These are phyloP conservation scores for Fallopia convolvulus DNA, from an alignment of 148 eudicot species.

Conservation along the genomic window DNA sequence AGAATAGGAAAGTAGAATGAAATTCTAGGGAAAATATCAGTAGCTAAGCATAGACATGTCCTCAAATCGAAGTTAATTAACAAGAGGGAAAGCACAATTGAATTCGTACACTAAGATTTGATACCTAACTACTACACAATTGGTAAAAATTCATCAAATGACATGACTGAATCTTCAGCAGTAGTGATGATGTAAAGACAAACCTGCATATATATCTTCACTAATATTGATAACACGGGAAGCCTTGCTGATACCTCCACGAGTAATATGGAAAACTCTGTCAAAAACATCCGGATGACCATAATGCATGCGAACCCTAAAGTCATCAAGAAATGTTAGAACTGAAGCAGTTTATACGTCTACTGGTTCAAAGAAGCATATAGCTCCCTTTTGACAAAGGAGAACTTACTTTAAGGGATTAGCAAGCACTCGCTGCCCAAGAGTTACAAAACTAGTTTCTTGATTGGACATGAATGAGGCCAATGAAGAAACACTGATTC, in stretches of 20 bases:
- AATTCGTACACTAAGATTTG: background rate
- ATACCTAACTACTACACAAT: background rate
- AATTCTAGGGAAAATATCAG: background rate
- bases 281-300: constrained; percentile 99
- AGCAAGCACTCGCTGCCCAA: constrained; percentile 98
- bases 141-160: background rate
- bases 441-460: constrained; percentile 92
- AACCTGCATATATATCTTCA: constrained; percentile 94
- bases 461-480: constrained; percentile 99
- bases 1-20: background rate
- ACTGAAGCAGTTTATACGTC: background rate
- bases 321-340: constrained; percentile 1
- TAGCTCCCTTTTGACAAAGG: background rate
- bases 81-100: background rate
- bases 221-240: constrained; percentile 98
- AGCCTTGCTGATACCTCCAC: constrained; percentile 99
- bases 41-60: background rate
- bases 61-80: background rate
- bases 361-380: constrained; percentile 1
- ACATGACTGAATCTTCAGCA: background rate
- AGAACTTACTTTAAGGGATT: constrained; percentile 85
- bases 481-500: constrained; percentile 90
- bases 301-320: constrained; percentile 99
- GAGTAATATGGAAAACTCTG: constrained; percentile 92
- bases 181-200: constrained; percentile 3